Evolutionary conservation across 768 basidiomycete genomes (phyloP).

Genomic region (Kwoniella dendrophila): DNA sequence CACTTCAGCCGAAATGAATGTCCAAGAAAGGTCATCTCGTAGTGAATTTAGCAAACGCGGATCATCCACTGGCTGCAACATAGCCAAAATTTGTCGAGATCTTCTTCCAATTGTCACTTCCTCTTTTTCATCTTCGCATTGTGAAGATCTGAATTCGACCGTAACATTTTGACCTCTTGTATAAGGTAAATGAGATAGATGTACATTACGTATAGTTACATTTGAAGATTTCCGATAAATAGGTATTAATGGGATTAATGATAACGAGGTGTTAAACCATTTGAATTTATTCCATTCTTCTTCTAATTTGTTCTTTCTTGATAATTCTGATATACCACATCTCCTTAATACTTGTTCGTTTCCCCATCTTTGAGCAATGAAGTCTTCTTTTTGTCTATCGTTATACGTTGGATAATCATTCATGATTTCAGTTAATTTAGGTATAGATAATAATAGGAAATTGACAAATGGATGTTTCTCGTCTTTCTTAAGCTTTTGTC

Average conservation of each 20-base stretch:
- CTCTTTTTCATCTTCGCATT: neutral
- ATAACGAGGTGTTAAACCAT: neutral
- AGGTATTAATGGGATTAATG: neutral
- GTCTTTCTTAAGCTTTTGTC: neutral
- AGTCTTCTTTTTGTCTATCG: neutral
- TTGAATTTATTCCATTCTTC: neutral
- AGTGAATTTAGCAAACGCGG: too few relatives aligned
- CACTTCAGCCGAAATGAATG: constrained; percentile 5
- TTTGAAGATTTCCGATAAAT: neutral
- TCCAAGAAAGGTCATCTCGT: too few relatives aligned
- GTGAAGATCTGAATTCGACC: too few relatives aligned
- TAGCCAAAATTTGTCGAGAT: too few relatives aligned
- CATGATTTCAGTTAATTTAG: neutral
- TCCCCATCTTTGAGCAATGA: neutral
- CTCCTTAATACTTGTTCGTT: neutral
- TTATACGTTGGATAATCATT: neutral
- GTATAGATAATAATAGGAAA: neutral
- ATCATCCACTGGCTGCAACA: too few relatives aligned
- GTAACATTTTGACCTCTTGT: too few relatives aligned
- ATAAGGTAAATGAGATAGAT: neutral
- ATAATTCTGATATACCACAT: neutral
- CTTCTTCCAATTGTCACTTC: neutral
- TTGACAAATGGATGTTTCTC: constrained; percentile 1
- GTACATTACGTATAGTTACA: neutral
- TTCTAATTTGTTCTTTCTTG: neutral